Base-by-base conservation (phyloP, 345 rosid genomes). In the Trapa bicornis region DNA sequence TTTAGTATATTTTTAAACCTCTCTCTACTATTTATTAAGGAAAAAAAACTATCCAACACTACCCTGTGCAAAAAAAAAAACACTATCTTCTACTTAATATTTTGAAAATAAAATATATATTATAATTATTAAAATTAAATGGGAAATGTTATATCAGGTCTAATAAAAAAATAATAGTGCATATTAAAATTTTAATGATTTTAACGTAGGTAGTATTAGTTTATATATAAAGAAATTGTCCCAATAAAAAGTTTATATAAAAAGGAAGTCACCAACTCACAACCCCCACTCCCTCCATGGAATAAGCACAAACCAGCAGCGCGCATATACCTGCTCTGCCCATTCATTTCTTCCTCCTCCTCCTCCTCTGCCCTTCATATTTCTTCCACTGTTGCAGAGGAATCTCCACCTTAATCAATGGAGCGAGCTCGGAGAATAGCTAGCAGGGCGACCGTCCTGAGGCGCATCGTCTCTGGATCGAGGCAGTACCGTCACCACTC, bases 391-490 rank as follows among this genome's bases (percentile, higher is more conserved):
- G 7, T 41, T 68, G 11, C 60, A 14, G 69, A 35, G 69, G 57
- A 14, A 37, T 22, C 54, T 50, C 54, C 7, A 67, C 61, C n/a
- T 37, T 67, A 22, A 16, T 3, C 72, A 69, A 92, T 91, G 99
- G 99, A 91, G 77, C 93, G 97, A 29, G 97, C 97, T 61, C 82
- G 99, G 89, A 73, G 80, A 75, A 75, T 91, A 61, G 93, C 96
- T 4, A 89, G 79, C 93, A 72, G 93, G 78, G 96, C 93, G 45
- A 41, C 53, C 47, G 80, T 86, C 84, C 77, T 91, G 52, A 86
- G 67, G 68, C 89, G 97, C 43, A 72, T 89, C 76, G 75, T 86
- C 47, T 82, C 80, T 38, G 82, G 80, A 63, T 67, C 95, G 1
- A 91, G 78, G 74, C 88, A 76, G 42, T 70, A 75, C 70, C 83